These are phyloP conservation scores for Botrytis porri DNA, from an alignment of 2,329 filamentous ascomycete species.

Conservation along the genomic window DNA sequence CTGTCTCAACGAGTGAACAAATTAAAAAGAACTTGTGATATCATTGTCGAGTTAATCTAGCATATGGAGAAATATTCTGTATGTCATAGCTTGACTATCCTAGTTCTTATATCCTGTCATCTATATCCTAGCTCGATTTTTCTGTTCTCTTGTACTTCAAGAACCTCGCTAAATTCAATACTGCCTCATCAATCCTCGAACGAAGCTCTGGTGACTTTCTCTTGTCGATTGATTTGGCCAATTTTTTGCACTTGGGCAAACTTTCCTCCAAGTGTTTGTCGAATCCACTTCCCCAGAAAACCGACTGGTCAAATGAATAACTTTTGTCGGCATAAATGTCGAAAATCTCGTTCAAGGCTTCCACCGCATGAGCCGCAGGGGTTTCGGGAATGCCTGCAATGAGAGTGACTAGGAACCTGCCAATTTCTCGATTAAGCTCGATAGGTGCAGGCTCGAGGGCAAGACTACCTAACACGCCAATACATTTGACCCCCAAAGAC, in stretches of 20 bases:
- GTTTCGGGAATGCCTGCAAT: slow-evolving; percentile 51
- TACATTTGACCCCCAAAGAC: slow-evolving; percentile 61
- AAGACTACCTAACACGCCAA: slow-evolving; percentile 63
- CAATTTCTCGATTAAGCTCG: slow-evolving; percentile 59
- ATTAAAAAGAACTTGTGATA: neutral
- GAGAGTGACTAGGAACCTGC: slow-evolving; percentile 58
- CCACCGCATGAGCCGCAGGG: slow-evolving; percentile 56
- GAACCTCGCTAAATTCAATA: slow-evolving; percentile 60
- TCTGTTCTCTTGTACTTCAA: slow-evolving; percentile 57
- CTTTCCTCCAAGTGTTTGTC: slow-evolving; percentile 55
- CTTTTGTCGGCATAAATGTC: slow-evolving; percentile 65
- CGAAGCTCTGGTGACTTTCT: slow-evolving; percentile 55
- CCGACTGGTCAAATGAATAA: slow-evolving; percentile 55
- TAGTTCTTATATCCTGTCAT: neutral
- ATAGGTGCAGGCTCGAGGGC: slow-evolving; percentile 54
- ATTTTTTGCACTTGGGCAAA: slow-evolving; percentile 52
- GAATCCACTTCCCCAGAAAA: slow-evolving; percentile 63
- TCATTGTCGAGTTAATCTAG: neutral
- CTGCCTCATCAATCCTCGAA: slow-evolving; percentile 56
- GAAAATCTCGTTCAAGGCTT: slow-evolving; percentile 64
- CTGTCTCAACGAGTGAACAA: neutral
- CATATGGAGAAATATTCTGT: neutral
- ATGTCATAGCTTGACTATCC: neutral
- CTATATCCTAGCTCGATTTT: slow-evolving; percentile 6
- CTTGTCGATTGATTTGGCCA: slow-evolving; percentile 62